phyloP scores from a whole-genome alignment of 805 yeast genomes.

The Teunomyces tritomae region DNA sequence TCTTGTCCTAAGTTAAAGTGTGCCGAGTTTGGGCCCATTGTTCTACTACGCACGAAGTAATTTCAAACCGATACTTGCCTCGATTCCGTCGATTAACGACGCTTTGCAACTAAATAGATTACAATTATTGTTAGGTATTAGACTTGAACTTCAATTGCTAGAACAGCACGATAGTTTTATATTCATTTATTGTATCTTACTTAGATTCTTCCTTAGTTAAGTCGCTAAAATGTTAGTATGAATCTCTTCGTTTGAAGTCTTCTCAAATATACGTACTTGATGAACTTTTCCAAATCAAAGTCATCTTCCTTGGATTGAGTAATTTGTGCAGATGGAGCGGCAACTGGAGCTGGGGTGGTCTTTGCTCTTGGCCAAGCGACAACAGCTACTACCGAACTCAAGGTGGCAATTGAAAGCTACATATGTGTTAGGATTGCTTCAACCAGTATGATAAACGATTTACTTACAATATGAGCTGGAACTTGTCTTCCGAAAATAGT shows the following conservation, averaged over 20 bases:
- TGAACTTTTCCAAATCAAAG: conserved; percentile 42
- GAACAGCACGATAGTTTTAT: no score
- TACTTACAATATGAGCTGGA: conserved; percentile 44
- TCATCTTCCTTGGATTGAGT: conserved; percentile 34
- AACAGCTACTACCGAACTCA: conserved; percentile 37
- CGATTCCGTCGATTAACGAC: no score
- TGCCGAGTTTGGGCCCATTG: no score
- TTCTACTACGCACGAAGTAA: no score
- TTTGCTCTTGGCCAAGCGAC: conserved; percentile 37
- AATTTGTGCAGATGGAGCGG: conserved; percentile 18
- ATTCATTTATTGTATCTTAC: conserved; percentile 13
- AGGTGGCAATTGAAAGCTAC: conserved; percentile 41
- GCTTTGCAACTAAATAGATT: no score
- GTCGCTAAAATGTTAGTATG: conserved; percentile 27
- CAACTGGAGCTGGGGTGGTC: conserved; percentile 19
- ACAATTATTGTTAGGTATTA: no score
- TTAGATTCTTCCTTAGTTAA: conserved; percentile 42
- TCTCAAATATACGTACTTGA: conserved; percentile 33
- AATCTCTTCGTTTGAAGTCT: no score
- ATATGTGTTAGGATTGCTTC: conserved; percentile 9
- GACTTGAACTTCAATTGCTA: no score
- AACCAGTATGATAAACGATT: neutral
- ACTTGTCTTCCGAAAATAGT: conserved; percentile 45
- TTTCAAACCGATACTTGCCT: no score
- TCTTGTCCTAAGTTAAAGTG: no score